Conservation (phyloP, 2,329 filamentous ascomycete species). For the Colletotrichum sp. region DNA sequence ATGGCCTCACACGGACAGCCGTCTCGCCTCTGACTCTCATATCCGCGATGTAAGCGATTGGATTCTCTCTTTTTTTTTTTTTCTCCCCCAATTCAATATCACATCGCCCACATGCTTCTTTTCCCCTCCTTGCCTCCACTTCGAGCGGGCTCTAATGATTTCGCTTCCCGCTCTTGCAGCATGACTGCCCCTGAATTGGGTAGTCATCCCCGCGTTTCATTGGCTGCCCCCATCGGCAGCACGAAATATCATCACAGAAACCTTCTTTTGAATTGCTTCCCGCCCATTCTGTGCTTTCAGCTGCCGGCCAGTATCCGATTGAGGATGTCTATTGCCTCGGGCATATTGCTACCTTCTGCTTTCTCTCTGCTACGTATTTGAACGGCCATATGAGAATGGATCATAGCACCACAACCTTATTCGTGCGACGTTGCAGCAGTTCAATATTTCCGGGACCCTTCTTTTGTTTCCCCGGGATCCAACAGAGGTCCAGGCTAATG, state of each 20-base stretch:
- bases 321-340: not conserved
- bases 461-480: constrained; percentile 4
- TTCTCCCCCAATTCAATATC: not conserved
- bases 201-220: constrained; percentile 18
- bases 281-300: not conserved
- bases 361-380: not conserved
- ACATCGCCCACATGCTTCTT: not conserved
- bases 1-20: constrained; percentile 1
- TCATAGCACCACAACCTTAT: constrained; percentile 1
- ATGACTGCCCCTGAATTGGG: constrained; percentile 6
- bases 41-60: not conserved
- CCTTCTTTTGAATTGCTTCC: constrained; percentile 1
- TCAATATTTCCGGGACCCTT: constrained; percentile 8
- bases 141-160: constrained; percentile 9
- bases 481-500: not conserved
- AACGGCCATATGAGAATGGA: not conserved
- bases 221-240: not conserved
- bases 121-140: not conserved
- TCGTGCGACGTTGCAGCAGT: constrained; percentile 3
- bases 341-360: constrained; percentile 2
- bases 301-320: not conserved
- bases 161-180: constrained; percentile 18
- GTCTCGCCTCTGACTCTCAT: not conserved
- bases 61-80: not conserved
- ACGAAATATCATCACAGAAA: not conserved